phyloP scores from a whole-genome alignment of 2,329 filamentous ascomycete genomes.

The Colletotrichum sp. region DNA sequence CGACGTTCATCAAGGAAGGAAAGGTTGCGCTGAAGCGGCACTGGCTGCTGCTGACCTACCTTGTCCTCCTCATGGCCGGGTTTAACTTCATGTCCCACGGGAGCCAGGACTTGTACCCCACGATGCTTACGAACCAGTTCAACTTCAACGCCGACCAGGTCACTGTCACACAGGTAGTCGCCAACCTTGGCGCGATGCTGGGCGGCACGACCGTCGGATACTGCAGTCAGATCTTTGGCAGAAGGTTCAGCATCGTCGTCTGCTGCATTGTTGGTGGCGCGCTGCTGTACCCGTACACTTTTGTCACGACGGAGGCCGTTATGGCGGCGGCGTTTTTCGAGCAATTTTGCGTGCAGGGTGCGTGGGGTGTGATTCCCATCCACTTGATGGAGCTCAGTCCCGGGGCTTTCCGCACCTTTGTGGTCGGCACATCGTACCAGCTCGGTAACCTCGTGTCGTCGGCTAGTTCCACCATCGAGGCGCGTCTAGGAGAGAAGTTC shows the following conservation, averaged over 20 bases:
- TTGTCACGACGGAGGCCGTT: slow-evolving; percentile 64
- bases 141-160: slow-evolving; percentile 58
- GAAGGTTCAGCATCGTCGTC: slow-evolving; percentile 71
- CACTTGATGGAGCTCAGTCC: slow-evolving; percentile 81
- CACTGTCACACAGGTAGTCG: slow-evolving; percentile 75
- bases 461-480: slow-evolving; percentile 77
- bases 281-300: slow-evolving; percentile 84
- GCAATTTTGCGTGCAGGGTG: slow-evolving; percentile 80
- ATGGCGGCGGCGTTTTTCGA: slow-evolving; percentile 86
- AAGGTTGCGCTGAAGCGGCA: slow-evolving; percentile 80
- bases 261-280: slow-evolving; percentile 73
- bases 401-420: slow-evolving; percentile 74
- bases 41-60: slow-evolving; percentile 81
- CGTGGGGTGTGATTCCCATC: slow-evolving; percentile 79
- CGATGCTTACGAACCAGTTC: slow-evolving; percentile 63
- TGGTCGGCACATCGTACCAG: slow-evolving; percentile 77
- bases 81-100: slow-evolving; percentile 94
- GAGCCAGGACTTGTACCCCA: slow-evolving; percentile 68
- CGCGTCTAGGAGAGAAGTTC: slow-evolving; percentile 76
- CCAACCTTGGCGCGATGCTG: slow-evolving; percentile 72
- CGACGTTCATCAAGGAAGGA: slow-evolving; percentile 76
- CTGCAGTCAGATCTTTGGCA: slow-evolving; percentile 71
- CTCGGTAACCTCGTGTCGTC: slow-evolving; percentile 77
- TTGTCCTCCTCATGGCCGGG: slow-evolving; percentile 86
- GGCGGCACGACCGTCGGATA: slow-evolving; percentile 74